These are phyloP conservation scores for Sonneratia caseolaris DNA, from an alignment of 345 rosid genomes.

Conservation along the genomic window DNA sequence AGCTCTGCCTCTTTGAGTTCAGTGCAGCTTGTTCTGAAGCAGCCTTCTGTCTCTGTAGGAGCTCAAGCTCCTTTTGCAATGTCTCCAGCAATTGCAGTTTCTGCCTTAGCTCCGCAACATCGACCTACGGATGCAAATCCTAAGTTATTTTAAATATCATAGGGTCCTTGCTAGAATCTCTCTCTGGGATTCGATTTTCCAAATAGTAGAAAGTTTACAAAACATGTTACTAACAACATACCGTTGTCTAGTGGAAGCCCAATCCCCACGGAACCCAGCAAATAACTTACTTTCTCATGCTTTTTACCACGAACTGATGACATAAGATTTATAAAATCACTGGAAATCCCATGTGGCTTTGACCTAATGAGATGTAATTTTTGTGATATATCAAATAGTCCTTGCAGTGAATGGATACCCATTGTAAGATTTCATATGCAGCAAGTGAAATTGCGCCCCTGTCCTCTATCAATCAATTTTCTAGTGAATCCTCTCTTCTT, in stretches of 20 bases:
- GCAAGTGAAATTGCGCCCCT: neutral
- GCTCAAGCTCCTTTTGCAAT: constrained; percentile 73
- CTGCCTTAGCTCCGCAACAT: constrained; percentile 83
- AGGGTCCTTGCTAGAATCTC: neutral
- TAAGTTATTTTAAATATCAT: neutral
- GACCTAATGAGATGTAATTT: neutral
- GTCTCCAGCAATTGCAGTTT: constrained; percentile 77
- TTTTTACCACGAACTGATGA: neutral
- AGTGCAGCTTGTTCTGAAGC: constrained; percentile 86
- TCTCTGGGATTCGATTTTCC: neutral
- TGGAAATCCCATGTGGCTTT: neutral
- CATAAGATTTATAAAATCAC: neutral
- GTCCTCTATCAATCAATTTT: too few relatives aligned
- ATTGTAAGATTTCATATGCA: too few relatives aligned
- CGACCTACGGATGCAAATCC: constrained; percentile 37
- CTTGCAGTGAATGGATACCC: neutral
- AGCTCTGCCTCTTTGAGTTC: constrained; percentile 54
- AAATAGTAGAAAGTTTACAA: neutral
- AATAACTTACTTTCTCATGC: neutral
- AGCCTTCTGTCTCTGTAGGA: constrained; percentile 83
- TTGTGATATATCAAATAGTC: neutral
- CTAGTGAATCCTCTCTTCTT: too few relatives aligned
- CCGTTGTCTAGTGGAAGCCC: too few relatives aligned
- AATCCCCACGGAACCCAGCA: neutral
- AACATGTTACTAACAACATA: neutral